These are phyloP conservation scores for Cochliopodium minus DNA, from an alignment of 208 protist species.

Conservation along the genomic window DNA sequence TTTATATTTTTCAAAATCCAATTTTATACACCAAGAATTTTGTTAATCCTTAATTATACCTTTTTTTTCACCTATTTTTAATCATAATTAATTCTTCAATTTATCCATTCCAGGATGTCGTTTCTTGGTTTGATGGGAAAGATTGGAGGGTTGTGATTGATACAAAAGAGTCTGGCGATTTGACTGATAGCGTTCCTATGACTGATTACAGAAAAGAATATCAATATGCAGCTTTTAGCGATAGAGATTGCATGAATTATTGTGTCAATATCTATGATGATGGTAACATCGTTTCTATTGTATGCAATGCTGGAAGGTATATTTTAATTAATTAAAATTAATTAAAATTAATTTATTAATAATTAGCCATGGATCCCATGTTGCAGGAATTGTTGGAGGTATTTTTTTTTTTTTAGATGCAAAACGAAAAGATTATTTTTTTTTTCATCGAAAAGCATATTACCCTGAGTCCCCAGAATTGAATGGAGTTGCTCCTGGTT, in stretches of 20 bases:
- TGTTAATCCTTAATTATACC: too few relatives aligned
- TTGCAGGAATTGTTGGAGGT: conserved; percentile 39
- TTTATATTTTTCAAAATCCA: too few relatives aligned
- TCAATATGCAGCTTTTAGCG: conserved; percentile 8
- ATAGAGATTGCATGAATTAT: conserved; percentile 22
- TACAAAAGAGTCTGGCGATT: conserved; percentile 17
- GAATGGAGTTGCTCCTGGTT: conserved; percentile 31
- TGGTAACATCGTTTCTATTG: conserved; percentile 32
- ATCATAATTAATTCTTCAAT: too few relatives aligned
- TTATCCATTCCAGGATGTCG: too few relatives aligned
- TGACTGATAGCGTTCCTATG: conserved; percentile 1
- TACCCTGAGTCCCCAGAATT: conserved; percentile 30
- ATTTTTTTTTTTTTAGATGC: too few relatives aligned
- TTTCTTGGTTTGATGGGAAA: too few relatives aligned
- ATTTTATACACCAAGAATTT: too few relatives aligned
- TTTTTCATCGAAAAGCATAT: too few relatives aligned
- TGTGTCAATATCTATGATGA: conserved; percentile 34
- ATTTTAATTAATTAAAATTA: conserved; percentile 5
- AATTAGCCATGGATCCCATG: conserved; percentile 40
- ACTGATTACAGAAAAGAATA: conserved; percentile 7
- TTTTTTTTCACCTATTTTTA: too few relatives aligned
- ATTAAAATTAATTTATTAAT: neutral
- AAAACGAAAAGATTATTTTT: too few relatives aligned
- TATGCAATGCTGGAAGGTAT: conserved; percentile 9
- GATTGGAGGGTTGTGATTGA: conserved; percentile 17